Evolutionary conservation across 164 flowering plant genomes (phyloP).

Genomic region (Paratinospora sagittata): DNA sequence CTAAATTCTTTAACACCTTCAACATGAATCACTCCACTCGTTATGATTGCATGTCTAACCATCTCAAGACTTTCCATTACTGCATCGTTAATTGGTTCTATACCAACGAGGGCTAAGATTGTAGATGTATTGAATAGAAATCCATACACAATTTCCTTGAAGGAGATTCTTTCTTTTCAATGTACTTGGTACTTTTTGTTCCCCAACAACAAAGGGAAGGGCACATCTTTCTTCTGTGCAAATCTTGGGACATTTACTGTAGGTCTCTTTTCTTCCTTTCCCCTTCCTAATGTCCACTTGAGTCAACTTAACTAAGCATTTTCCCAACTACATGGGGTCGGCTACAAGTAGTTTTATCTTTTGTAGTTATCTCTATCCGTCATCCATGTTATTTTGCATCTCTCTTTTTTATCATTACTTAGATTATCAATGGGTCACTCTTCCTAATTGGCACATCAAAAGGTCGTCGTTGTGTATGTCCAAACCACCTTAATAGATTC

Average conservation of each 20-base stretch:
- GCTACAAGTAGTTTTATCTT: no score
- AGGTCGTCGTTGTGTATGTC: no score
- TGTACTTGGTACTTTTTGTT: background rate
- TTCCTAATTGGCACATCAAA: no score
- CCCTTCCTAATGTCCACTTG: no score
- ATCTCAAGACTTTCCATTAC: background rate
- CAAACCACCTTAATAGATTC: no score
- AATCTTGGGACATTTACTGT: background rate
- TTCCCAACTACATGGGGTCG: no score
- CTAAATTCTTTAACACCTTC: background rate
- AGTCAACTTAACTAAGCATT: no score
- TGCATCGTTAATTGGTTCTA: background rate
- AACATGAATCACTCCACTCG: no score
- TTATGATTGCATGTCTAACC: background rate
- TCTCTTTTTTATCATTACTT: no score
- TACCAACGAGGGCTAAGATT: background rate
- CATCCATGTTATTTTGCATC: no score
- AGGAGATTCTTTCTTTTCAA: background rate
- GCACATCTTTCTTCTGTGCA: background rate
- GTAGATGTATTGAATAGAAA: background rate
- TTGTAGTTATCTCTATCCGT: no score
- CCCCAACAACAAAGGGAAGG: background rate
- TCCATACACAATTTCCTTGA: background rate
- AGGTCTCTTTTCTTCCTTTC: background rate
- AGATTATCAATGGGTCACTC: no score